Evolutionary conservation across 2,329 filamentous ascomycete genomes (phyloP).

Genomic region (Penicillium glabrum): DNA sequence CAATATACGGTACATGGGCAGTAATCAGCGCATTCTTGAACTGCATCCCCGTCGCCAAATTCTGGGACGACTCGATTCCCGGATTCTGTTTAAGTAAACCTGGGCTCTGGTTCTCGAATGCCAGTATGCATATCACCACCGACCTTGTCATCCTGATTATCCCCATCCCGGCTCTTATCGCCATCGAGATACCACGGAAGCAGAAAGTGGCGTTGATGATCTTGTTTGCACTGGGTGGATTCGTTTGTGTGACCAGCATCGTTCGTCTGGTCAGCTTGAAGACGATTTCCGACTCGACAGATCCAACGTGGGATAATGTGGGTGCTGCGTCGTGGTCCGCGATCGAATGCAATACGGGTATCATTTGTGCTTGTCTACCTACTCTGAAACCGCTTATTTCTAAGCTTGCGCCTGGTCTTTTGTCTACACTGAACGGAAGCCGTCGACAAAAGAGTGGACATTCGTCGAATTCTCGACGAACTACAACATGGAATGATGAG

Average conservation of each 20-base stretch:
- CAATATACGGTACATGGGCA: slow-evolving; percentile 35
- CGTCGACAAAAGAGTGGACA: slow-evolving; percentile 12
- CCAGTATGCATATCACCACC: slow-evolving; percentile 45
- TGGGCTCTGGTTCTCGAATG: slow-evolving; percentile 46
- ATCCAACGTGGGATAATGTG: slow-evolving; percentile 38
- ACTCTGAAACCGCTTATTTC: slow-evolving; percentile 38
- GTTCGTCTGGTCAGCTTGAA: slow-evolving; percentile 34
- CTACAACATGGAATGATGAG: slow-evolving; percentile 28
- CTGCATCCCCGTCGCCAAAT: slow-evolving; percentile 37
- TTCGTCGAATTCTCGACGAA: slow-evolving; percentile 15
- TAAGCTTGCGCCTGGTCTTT: slow-evolving; percentile 29
- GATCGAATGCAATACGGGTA: slow-evolving; percentile 42
- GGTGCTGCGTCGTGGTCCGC: slow-evolving; percentile 39
- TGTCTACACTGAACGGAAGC: slow-evolving; percentile 26
- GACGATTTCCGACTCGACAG: slow-evolving; percentile 31
- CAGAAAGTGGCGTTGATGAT: slow-evolving; percentile 44
- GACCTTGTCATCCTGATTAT: slow-evolving; percentile 47
- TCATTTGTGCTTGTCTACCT: slow-evolving; percentile 44
- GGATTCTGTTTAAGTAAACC: slow-evolving; percentile 41
- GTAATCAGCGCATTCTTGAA: slow-evolving; percentile 38
- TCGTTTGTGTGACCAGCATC: slow-evolving; percentile 38
- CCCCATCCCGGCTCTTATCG: slow-evolving; percentile 44
- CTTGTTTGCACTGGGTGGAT: slow-evolving; percentile 43
- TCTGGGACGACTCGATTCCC: slow-evolving; percentile 30
- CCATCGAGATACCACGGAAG: slow-evolving; percentile 41